Percentiles rank a stretch among this genome's conserved stretches.
Conservation (phyloP, 805 yeast species). For the Ogataea nakhonphanomensis region DNA sequence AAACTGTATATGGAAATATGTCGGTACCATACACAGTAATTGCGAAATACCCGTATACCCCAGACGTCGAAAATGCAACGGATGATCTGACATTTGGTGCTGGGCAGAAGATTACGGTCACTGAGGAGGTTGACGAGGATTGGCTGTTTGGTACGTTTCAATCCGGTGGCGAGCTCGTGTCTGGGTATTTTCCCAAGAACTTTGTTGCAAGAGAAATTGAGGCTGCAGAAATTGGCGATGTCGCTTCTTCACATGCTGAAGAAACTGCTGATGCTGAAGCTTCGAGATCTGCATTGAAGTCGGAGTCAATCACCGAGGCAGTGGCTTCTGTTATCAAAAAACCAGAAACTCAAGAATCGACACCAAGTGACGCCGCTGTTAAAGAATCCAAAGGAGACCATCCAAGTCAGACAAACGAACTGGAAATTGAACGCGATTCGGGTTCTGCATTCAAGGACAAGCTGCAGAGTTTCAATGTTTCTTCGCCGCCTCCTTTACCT, state of each 20-base stretch:
- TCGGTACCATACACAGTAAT: conserved; percentile 30
- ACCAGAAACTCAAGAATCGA: no score
- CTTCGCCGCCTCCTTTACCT: conserved; percentile 41
- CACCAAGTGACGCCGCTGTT: neutral
- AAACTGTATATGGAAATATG: conserved; percentile 10
- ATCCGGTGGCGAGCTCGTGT: conserved; percentile 38
- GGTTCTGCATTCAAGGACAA: conserved; percentile 37
- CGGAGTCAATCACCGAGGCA: neutral
- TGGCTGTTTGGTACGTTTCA: conserved; percentile 77
- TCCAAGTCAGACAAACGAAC: neutral
- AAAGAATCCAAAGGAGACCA: neutral
- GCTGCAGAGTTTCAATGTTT: conserved; percentile 47
- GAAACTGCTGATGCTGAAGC: no score
- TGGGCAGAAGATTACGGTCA: conserved; percentile 72
- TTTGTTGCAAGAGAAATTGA: conserved; percentile 53
- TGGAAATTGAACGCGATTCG: neutral
- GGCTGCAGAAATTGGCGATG: neutral
- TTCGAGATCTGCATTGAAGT: neutral
- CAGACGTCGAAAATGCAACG: conserved; percentile 52
- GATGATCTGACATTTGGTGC: conserved; percentile 76
- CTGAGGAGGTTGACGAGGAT: conserved; percentile 81
- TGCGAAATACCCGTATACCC: conserved; percentile 31
- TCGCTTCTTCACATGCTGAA: no score
- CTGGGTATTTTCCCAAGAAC: conserved; percentile 85
- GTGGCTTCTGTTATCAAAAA: no score